Evolutionary conservation across 768 basidiomycete species (phyloP), one percentile per base, ranked within the genome.

Genomic region (Trametes meyenii): DNA sequence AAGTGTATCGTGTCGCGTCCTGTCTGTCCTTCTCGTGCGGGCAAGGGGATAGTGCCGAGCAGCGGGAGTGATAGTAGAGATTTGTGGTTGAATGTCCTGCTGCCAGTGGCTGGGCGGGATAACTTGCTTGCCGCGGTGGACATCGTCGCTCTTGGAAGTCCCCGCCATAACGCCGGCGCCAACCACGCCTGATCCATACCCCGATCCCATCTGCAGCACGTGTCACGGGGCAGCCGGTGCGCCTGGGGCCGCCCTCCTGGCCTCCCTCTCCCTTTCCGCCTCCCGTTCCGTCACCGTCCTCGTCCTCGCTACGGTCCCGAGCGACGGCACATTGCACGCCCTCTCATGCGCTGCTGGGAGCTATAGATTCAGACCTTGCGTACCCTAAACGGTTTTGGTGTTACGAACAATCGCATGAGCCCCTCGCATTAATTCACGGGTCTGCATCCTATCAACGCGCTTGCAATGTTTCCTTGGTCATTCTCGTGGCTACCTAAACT

Each of bases 401-500:
- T 33, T 33, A 3, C 29, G 29, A 33, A 33, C 29, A 33, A 33
- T 33, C 29, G 29, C 8, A 3, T 33, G 29, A 33, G 29, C 29
- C 29, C 29, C 29, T 33, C 29, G 29, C 29, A 8, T 33, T 33
- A 33, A 33, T 33, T 33, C 29, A 33, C 36, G 16, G 13, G 39
- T 16, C n/a, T 13, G 17, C 14, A 13, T 50, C 50, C 35, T 19
- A 17, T 44, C 11, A 10, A 45, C 26, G 24, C 35, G 12, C 7
- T 48, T 33, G 62, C 54, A 7, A 76, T 76, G 75, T 67, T 71
- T 46, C 74, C 70, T 56, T 76, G 74, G 74, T 56, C 66, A 5
- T 64, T 72, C 24, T 88, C 89, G 23, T 81, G 81, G 72, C 71
- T 80, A 38, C 72, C 80, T 3, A 66, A 75, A 21, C 75, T 91